These are phyloP conservation scores for Nicotiana tomentosiformis DNA, from an alignment of 257 asterid genomes.

Conservation along the genomic window DNA sequence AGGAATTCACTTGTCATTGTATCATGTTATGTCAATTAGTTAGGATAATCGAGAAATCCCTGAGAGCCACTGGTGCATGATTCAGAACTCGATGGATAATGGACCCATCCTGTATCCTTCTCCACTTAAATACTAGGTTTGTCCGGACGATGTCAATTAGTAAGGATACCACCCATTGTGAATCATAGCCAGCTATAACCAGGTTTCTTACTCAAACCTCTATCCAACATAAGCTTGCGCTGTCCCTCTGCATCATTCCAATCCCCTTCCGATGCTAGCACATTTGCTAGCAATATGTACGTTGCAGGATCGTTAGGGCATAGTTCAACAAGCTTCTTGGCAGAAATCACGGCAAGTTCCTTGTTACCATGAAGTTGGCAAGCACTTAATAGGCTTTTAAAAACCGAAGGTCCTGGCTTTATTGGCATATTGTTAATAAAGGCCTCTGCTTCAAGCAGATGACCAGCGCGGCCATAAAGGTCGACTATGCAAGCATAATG, in stretches of 20 bases:
- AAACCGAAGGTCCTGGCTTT: slow-evolving; percentile 37
- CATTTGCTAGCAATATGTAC: slow-evolving; percentile 47
- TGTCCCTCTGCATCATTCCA: slow-evolving; percentile 52
- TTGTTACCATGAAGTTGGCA: slow-evolving; percentile 47
- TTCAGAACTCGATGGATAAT: neutral
- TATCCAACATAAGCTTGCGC: slow-evolving; percentile 37
- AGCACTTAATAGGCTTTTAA: slow-evolving; percentile 48
- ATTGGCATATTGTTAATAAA: slow-evolving; percentile 49
- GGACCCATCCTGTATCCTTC: neutral
- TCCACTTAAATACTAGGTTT: neutral
- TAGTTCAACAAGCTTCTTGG: slow-evolving; percentile 45
- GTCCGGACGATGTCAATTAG: neutral
- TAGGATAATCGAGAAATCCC: neutral
- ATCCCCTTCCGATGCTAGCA: slow-evolving; percentile 51
- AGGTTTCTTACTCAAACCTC: slow-evolving; percentile 44
- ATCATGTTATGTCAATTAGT: neutral
- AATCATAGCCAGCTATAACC: slow-evolving; percentile 52
- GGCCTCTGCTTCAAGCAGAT: slow-evolving; percentile 47
- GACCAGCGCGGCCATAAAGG: slow-evolving; percentile 58
- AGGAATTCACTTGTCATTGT: neutral
- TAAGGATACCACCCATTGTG: neutral
- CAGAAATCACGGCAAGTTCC: slow-evolving; percentile 40
- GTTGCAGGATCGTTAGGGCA: slow-evolving; percentile 53
- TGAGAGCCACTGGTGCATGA: neutral
- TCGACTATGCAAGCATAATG: slow-evolving; percentile 65